A percentile compares a stretch with the other conserved stretches of the same genome.
phyloP scores from a whole-genome alignment of 2,329 filamentous ascomycete genomes.

The Sporothrix dimorphospora region DNA sequence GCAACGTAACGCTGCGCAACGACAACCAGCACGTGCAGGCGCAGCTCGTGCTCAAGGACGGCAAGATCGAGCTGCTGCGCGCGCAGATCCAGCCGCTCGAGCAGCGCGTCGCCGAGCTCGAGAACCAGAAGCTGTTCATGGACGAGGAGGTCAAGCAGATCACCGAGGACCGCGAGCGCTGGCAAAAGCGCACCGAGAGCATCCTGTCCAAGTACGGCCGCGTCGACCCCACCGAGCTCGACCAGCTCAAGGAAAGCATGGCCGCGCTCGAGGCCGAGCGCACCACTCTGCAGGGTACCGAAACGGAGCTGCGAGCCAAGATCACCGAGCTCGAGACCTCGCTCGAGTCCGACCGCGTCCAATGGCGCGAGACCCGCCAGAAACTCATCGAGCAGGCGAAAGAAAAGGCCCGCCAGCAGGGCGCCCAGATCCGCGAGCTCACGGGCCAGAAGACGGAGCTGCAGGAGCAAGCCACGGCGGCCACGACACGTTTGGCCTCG shows the following conservation, averaged over 20 bases:
- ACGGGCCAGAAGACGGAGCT: slow-evolving; percentile 58
- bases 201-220: slow-evolving; percentile 96
- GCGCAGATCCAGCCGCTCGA: slow-evolving; percentile 81
- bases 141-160: slow-evolving; percentile 88
- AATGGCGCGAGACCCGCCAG: slow-evolving; percentile 56
- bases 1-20: slow-evolving; percentile 85
- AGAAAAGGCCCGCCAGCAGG: slow-evolving; percentile 58
- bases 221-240: slow-evolving; percentile 89
- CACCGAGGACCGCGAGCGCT: slow-evolving; percentile 88
- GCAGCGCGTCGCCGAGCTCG: slow-evolving; percentile 76
- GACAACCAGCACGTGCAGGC: slow-evolving; percentile 80
- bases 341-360: slow-evolving; percentile 58
- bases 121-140: slow-evolving; percentile 77
- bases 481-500: slow-evolving; percentile 45
- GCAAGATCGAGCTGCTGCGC: slow-evolving; percentile 74
- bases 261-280: slow-evolving; percentile 67
- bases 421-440: slow-evolving; percentile 57
- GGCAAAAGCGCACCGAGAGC: slow-evolving; percentile 94
- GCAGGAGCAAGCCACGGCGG: slow-evolving; percentile 53
- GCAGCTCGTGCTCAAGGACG: slow-evolving; percentile 73
- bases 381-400: slow-evolving; percentile 66
- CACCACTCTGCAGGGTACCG: slow-evolving; percentile 56
- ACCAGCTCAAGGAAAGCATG: slow-evolving; percentile 81
- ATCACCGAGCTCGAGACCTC: slow-evolving; percentile 55
- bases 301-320: slow-evolving; percentile 57